Evolutionary conservation across 345 rosid genomes (phyloP).

Genomic region (Iberis pinnata): DNA sequence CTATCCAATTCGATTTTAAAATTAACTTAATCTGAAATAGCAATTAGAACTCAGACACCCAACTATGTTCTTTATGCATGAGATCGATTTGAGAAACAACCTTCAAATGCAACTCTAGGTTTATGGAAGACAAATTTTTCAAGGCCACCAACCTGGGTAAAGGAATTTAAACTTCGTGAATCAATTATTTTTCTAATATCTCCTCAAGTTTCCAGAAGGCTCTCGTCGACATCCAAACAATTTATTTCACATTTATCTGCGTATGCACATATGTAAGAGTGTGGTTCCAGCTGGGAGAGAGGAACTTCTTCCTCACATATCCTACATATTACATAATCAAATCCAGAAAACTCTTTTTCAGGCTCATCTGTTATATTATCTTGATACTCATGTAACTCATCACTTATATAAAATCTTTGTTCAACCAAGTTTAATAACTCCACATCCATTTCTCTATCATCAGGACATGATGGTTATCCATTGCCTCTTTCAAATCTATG

Average conservation of each 20-base stretch:
- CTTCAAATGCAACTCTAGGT: conserved; percentile 42
- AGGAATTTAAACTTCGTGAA: conserved; percentile 44
- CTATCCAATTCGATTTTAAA: no score
- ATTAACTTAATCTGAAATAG: no score
- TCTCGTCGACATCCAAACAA: conserved; percentile 64
- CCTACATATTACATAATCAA: conserved; percentile 56
- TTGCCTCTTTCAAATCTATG: conserved; percentile 45
- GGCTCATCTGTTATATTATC: conserved; percentile 21
- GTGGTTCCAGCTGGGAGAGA: conserved; percentile 60
- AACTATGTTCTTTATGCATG: no score
- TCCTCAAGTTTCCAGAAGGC: conserved; percentile 65
- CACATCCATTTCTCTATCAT: conserved; percentile 48
- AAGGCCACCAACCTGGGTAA: conserved; percentile 43
- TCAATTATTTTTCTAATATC: conserved; percentile 65
- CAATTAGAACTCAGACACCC: no score
- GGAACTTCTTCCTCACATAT: conserved; percentile 78
- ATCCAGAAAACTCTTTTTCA: conserved; percentile 31
- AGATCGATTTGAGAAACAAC: no score
- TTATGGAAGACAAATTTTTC: conserved; percentile 46
- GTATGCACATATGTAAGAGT: conserved; percentile 81
- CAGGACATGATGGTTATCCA: conserved; percentile 45
- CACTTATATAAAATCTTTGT: conserved; percentile 28
- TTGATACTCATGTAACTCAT: conserved; percentile 28
- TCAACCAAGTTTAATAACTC: conserved; percentile 49
- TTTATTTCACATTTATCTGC: conserved; percentile 75